Evolutionary conservation across 371 early-diverging fungal species (phyloP).

Genomic region (Actinomucor elegans): DNA sequence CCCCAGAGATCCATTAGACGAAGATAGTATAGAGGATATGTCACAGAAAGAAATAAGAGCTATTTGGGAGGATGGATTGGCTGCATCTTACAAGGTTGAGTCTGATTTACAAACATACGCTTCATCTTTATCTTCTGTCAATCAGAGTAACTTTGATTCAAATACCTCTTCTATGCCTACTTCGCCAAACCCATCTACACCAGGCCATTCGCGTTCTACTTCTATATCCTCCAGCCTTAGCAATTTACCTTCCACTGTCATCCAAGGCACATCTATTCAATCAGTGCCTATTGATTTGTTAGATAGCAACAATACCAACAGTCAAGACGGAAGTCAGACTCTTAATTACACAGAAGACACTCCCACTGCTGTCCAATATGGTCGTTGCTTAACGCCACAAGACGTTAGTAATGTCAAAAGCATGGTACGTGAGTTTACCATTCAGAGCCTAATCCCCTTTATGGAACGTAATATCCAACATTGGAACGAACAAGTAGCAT

Average conservation of each 20-base stretch:
- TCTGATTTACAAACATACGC: conserved; percentile 28
- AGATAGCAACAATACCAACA: not conserved
- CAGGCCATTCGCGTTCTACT: conserved; percentile 23
- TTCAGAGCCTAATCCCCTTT: conserved; percentile 79
- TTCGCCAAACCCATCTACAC: conserved; percentile 15
- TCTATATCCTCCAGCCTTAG: conserved; percentile 20
- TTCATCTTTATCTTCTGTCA: not conserved
- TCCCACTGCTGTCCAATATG: conserved; percentile 40
- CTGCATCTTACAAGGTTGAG: conserved; percentile 24
- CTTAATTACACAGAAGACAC: conserved; percentile 5
- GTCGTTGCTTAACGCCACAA: conserved; percentile 52
- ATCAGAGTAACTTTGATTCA: not conserved
- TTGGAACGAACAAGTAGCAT: conserved; percentile 92
- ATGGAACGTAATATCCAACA: conserved; percentile 88
- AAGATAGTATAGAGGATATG: conserved; percentile 17
- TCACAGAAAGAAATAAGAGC: conserved; percentile 15
- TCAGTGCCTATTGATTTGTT: conserved; percentile 10
- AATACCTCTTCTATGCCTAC: conserved; percentile 6
- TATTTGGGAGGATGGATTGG: conserved; percentile 22
- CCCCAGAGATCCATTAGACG: conserved; percentile 31
- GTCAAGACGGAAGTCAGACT: too few relatives aligned
- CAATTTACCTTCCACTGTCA: conserved; percentile 5
- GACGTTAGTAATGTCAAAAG: conserved; percentile 56
- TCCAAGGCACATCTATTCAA: conserved; percentile 20
- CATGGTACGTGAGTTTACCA: conserved; percentile 65